Evolutionary conservation across 2,329 filamentous ascomycete species (phyloP), one percentile per base, ranked within the genome.

Genomic region (Aspergillus hortae): DNA sequence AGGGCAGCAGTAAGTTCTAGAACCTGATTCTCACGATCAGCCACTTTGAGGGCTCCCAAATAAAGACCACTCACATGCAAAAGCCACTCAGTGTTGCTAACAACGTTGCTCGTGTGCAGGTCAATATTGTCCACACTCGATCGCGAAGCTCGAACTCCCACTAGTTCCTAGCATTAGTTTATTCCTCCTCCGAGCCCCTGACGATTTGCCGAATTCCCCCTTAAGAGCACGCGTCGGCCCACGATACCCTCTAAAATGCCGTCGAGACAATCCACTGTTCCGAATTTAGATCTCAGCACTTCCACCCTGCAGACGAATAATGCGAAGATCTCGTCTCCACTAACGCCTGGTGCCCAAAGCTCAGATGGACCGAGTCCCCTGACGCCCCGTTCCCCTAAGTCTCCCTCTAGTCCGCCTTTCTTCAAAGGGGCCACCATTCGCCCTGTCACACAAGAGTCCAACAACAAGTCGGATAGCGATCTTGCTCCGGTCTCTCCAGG

Each of bases 381-480:
- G 52, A 68, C 69, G 45, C 69, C 70, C 41, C 67, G 64, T 51
- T 73, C 70, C 41, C 69, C 69, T 35, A 71, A 68, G 53, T 71
- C 69, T 23, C 58, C 64, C 7, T 69, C 70, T 6, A 68, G 67
- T 45, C 72, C 69, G 11, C 67, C 68, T 15, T 65, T 67, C 42
- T 58, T 68, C 58, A 71, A 70, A 48, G 69, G 67, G 23, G 57
- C 69, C 42, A 74, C 71, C 6, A 74, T 75, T 55, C 70, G 72
- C 41, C 67, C 72, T 12, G 71, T 75, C 51, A 69, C 69, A 12
- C 60, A 70, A 56, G 68, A 70, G 14, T 67, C 67, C 21, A 64
- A 61, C 54, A 58, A 57, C 63, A 59, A 65, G 44, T 56, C 63
- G 41, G 60, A 56, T 54, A 65, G 64, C 55, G 56, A 62, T 59